Evolutionary conservation across 2,329 filamentous ascomycete species (phyloP).

Genomic region (Penicillium sp.): DNA sequence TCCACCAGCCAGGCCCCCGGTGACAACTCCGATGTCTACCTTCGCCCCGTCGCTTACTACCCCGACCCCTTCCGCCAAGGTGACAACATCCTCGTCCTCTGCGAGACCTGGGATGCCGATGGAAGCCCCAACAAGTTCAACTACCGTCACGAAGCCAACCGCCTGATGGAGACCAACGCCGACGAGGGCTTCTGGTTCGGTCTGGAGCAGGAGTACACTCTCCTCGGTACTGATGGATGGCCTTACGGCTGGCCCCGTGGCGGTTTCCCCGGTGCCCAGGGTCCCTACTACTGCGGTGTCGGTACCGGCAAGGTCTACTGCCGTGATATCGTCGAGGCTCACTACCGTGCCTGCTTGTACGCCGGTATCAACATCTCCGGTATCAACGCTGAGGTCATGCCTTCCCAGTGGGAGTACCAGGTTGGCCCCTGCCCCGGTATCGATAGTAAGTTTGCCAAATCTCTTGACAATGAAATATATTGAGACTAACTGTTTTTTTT

Average conservation of each 20-base stretch:
- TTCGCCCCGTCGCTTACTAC: constrained; percentile 84
- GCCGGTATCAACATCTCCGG: constrained; percentile 91
- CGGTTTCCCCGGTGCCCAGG: constrained; percentile 88
- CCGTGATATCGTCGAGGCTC: constrained; percentile 94
- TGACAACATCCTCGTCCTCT: constrained; percentile 91
- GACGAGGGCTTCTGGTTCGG: constrained; percentile 93
- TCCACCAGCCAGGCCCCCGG: constrained; percentile 90
- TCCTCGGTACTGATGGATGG: constrained; percentile 79
- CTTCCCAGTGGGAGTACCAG: constrained; percentile 97
- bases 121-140: constrained; percentile 98
- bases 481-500: constrained; percentile 26
- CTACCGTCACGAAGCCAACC: constrained; percentile 86
- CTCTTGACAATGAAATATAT: neutral
- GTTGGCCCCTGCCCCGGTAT: constrained; percentile 89
- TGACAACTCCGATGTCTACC: constrained; percentile 97
- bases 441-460: constrained; percentile 58
- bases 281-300: constrained; percentile 97
- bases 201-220: constrained; percentile 96
- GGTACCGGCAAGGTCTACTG: constrained; percentile 96
- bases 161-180: constrained; percentile 85
- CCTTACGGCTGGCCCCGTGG: constrained; percentile 90
- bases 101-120: constrained; percentile 92
- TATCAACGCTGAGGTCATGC: constrained; percentile 99
- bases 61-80: constrained; percentile 86
- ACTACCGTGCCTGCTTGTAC: constrained; percentile 88